phyloP scores from a whole-genome alignment of 768 basidiomycete genomes.

The Boletus eberwhitei region DNA sequence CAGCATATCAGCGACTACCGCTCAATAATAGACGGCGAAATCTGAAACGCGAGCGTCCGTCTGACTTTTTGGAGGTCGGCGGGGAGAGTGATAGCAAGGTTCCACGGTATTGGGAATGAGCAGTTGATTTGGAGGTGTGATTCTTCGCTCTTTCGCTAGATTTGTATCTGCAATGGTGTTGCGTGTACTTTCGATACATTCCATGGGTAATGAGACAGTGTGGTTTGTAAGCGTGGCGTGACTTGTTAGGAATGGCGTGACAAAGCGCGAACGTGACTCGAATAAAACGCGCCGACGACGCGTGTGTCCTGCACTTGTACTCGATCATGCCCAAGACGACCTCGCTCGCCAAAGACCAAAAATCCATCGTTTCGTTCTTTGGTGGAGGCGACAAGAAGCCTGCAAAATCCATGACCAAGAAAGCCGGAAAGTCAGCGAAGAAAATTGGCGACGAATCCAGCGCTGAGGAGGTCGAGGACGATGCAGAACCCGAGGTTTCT shows the following conservation, averaged over 20 bases:
- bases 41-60: constrained; percentile 77
- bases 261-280: constrained; percentile 25
- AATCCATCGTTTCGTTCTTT: constrained; percentile 56
- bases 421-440: constrained; percentile 31
- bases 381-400: constrained; percentile 31
- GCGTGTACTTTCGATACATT: constrained; percentile 13
- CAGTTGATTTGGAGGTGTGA: neutral
- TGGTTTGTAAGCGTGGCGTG: constrained; percentile 13
- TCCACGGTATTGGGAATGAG: constrained; percentile 74
- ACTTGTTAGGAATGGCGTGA: constrained; percentile 14
- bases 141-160: neutral
- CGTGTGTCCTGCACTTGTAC: constrained; percentile 3
- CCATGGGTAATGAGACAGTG: neutral
- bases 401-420: constrained; percentile 22
- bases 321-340: constrained; percentile 49
- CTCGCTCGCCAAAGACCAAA: constrained; percentile 44
- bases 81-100: constrained; percentile 62
- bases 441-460: constrained; percentile 30
- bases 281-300: constrained; percentile 15
- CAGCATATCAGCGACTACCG: constrained; percentile 83
- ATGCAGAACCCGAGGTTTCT: constrained; percentile 32
- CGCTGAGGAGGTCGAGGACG: constrained; percentile 34
- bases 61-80: constrained; percentile 78
- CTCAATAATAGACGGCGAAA: constrained; percentile 77
- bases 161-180: constrained; percentile 5